Evolutionary conservation across 2,329 filamentous ascomycete species (phyloP), one percentile per base, ranked within the genome.

Genomic region (Monilinia fructigena): DNA sequence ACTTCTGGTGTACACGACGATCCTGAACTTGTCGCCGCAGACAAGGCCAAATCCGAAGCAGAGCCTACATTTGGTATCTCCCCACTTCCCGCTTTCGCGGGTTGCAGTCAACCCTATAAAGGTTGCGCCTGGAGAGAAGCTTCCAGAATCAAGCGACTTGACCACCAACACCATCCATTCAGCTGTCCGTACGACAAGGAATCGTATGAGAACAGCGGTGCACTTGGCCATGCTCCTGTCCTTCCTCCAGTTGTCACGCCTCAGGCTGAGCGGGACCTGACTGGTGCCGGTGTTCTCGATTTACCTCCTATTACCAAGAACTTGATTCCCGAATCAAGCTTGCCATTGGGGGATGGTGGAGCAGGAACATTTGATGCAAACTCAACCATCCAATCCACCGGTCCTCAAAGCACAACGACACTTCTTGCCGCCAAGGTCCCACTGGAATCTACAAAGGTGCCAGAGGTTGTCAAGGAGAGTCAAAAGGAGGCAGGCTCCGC

Each of bases 121-220:
- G 74, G 83, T 96, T 65, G 84, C 85, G 31, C 90, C 93, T 4
- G 93, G 93, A 73, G 91, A 96, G 80, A 87, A 88, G 77, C 85
- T 97, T 12, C 93, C 93, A 52, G 83, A 90, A 58, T 78, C 83
- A 35, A 84, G 80, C 77, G 83, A 84, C 35, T 75, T 93, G 72
- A 87, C 87, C 58, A 78, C 83, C 62, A 90, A 91, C 77, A 89
- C 89, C 70, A 81, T 86, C 72, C 89, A 91, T 76, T 81, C 81
- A 68, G 89, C 92, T 61, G 85, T 97, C 74, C 86, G 88, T 74
- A 85, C 26, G 93, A 97, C 77, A 85, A 92, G 77, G 91, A 88
- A 72, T 94, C 92, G 1, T 98, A 97, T 78, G 89, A 96, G 77
- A 91, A 91, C 78, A 87, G 88, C 70, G 90, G 90, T 74, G 84